Base-by-base conservation (phyloP, 208 protist species). In the Acanthamoeba pearcei region DNA sequence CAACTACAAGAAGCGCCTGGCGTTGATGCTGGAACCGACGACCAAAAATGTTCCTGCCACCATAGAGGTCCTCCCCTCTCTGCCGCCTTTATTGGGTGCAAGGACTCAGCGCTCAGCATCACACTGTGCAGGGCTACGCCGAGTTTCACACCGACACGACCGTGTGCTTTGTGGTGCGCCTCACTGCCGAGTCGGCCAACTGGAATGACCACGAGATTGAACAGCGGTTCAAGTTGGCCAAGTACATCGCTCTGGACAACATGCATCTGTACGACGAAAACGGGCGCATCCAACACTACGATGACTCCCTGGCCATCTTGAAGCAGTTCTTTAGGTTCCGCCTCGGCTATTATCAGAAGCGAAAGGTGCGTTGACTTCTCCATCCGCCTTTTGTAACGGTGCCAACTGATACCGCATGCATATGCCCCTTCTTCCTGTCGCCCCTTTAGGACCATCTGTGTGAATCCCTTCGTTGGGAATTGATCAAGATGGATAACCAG, bases 251-350 rank as follows among this genome's bases (percentile, higher is more conserved):
- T 42, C 82, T 74, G 68, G 89, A 42, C 51, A 96, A 90, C 91
- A 95, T 97, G 93, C 85, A 70, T 76, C 60, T 83, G 6, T 32
- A 57, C 95, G 95, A 98, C 68, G 97, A 97, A 95, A 46, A 99
- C 17, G 98, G 98, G 5, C 96, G 98, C 82, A 99, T 99, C 82
- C 98, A 96, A 27, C 98, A 99, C 95, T 99, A 99, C 95, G 95
- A 66, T 6, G 95, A 57, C 3, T 62, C 96, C 32, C 5, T 98
- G 78, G 97, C 98, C 10, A 98, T 99, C 27, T 93, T 99, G 15
- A 96, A 98, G 68, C 98, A 99, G 27, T 99, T 99, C 96, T 99
- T 98, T 96, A 74, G 96, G 3, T 60, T 99, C 17, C 98, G 99
- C 83, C 96, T 99, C 5, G 96, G 99, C 57, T 98, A 97, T 95